Evolutionary conservation across 2,329 filamentous ascomycete species (phyloP).

Genomic region (Dichotomopilus funicola): DNA sequence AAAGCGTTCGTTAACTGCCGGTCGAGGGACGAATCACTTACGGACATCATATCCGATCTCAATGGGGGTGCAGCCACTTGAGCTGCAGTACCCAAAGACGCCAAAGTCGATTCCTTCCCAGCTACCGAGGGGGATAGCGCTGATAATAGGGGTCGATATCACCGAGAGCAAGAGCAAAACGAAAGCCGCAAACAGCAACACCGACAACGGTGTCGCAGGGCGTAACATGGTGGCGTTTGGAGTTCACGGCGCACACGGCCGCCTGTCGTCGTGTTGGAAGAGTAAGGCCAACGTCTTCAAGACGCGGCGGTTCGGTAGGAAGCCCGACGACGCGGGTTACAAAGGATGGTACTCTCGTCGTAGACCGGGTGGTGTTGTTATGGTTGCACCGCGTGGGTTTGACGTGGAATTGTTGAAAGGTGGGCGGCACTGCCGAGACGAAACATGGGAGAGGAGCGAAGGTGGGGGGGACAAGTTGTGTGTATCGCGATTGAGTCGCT

Average conservation of each 20-base stretch:
- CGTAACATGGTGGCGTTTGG: slow-evolving; percentile 62
- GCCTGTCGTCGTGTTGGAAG: not conserved
- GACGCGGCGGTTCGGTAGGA: slow-evolving; percentile 34
- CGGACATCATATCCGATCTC: slow-evolving; percentile 81
- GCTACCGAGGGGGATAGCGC: slow-evolving; percentile 73
- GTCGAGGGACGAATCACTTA: slow-evolving; percentile 35
- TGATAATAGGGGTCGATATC: slow-evolving; percentile 85
- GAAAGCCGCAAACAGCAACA: slow-evolving; percentile 81
- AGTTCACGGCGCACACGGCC: slow-evolving; percentile 10
- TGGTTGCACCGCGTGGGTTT: not conserved
- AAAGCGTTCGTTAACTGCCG: no score
- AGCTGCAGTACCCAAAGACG: slow-evolving; percentile 82
- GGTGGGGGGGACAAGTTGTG: slow-evolving; percentile 10
- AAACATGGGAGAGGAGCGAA: slow-evolving; percentile 15
- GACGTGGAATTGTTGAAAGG: not conserved
- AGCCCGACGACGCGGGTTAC: slow-evolving; percentile 9
- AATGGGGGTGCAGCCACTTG: slow-evolving; percentile 59
- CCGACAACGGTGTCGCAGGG: slow-evolving; percentile 82
- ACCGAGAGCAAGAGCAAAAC: slow-evolving; percentile 77
- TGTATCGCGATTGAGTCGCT: not conserved
- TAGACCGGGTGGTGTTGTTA: not conserved
- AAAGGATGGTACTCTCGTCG: not conserved
- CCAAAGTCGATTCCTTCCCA: slow-evolving; percentile 76
- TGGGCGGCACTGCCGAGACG: not conserved
- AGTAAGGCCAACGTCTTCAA: slow-evolving; percentile 37